Evolutionary conservation across 345 rosid genomes (phyloP).

Genomic region (Lepidium aucheri): DNA sequence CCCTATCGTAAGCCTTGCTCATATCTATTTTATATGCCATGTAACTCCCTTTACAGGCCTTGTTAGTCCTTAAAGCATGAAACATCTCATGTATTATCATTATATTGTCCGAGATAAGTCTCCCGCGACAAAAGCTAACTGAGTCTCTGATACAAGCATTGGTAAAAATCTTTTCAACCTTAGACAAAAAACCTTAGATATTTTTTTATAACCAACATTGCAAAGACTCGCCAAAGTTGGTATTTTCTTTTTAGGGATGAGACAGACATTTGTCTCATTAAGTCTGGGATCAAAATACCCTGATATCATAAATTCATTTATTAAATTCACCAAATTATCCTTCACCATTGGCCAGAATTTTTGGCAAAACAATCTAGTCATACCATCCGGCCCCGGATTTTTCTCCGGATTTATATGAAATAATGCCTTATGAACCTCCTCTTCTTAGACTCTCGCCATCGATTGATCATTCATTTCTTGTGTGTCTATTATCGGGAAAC

Average conservation of each 20-base stretch:
- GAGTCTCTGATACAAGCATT: background rate
- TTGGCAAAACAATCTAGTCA: background rate
- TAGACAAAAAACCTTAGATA: background rate
- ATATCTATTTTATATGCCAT: background rate
- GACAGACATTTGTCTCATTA: background rate
- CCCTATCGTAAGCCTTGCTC: too few relatives aligned
- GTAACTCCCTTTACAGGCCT: background rate
- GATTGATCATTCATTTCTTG: background rate
- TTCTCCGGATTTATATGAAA: background rate
- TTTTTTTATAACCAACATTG: background rate
- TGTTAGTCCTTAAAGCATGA: background rate
- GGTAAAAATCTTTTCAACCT: background rate
- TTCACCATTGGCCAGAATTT: background rate
- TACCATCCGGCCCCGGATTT: too few relatives aligned
- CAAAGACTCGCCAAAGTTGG: background rate
- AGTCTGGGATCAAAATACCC: background rate
- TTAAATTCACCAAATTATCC: fast-evolving
- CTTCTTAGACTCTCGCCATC: background rate
- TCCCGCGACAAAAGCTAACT: background rate
- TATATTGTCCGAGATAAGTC: background rate
- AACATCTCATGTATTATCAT: background rate
- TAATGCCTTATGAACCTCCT: background rate
- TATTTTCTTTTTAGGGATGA: background rate
- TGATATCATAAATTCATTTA: background rate
- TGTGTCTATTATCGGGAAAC: fast-evolving